phyloP scores from a whole-genome alignment of 441 rosid genomes.

The Breynia disticha region DNA sequence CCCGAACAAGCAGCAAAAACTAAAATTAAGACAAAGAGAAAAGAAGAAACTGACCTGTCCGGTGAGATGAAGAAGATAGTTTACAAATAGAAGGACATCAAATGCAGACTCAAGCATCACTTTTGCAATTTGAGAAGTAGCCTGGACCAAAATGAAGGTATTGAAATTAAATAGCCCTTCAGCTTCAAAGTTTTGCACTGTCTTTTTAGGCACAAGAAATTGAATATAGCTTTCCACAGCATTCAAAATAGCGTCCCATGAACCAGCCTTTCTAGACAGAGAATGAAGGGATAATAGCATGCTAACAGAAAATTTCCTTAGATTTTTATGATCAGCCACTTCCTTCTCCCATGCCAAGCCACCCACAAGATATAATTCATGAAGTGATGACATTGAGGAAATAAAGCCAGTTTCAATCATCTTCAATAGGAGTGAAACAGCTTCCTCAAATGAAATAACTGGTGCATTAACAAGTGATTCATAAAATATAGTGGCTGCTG shows the following conservation, averaged over 20 bases:
- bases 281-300: constrained; percentile 66
- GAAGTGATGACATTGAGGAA: constrained; percentile 34
- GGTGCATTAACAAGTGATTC: constrained; percentile 60
- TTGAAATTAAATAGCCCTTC: constrained; percentile 37
- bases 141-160: constrained; percentile 57
- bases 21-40: not conserved
- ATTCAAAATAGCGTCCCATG: constrained; percentile 71
- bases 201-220: constrained; percentile 72
- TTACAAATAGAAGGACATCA: constrained; percentile 65
- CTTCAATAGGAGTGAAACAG: constrained; percentile 66
- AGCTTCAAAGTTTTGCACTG: constrained; percentile 36
- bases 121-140: constrained; percentile 76
- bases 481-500: constrained; percentile 70
- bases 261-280: constrained; percentile 54
- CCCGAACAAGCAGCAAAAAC: not conserved
- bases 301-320: constrained; percentile 66
- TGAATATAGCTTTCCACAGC: constrained; percentile 59
- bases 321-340: constrained; percentile 53
- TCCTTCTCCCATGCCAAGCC: constrained; percentile 68
- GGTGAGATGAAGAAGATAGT: constrained; percentile 65
- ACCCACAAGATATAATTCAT: constrained; percentile 41
- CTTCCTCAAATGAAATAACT: constrained; percentile 58
- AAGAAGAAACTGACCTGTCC: constrained; percentile 59
- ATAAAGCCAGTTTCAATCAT: constrained; percentile 73
- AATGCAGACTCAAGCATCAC: constrained; percentile 83